Conservation (phyloP, 371 early-diverging fungal genomes). For the Mucor sp. region DNA sequence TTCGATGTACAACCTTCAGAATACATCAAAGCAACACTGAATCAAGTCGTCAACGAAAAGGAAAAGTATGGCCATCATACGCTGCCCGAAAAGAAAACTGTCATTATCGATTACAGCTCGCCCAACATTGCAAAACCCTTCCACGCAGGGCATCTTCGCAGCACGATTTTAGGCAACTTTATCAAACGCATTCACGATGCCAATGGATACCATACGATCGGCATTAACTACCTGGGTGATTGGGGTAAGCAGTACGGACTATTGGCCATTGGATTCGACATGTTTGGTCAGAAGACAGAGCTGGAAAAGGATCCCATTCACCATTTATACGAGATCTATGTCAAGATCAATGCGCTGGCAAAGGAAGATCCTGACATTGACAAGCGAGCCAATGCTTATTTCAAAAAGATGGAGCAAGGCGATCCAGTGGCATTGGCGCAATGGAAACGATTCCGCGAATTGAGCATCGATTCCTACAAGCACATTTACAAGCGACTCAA, state of each 20-base stretch:
- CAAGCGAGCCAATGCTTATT: constrained; percentile 86
- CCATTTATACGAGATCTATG: constrained; percentile 96
- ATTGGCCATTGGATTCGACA: constrained; percentile 91
- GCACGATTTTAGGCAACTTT: constrained; percentile 98
- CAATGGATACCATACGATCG: constrained; percentile 85
- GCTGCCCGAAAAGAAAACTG: constrained; percentile 34
- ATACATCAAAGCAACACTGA: constrained; percentile 54
- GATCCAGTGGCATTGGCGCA: constrained; percentile 72
- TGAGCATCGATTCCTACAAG: constrained; percentile 90
- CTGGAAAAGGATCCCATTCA: constrained; percentile 88
- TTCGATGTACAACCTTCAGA: constrained; percentile 62
- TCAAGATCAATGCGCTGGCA: constrained; percentile 79
- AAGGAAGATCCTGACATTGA: constrained; percentile 64
- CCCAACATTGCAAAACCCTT: constrained; percentile 99
- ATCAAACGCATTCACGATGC: constrained; percentile 83
- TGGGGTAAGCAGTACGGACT: constrained; percentile 99
- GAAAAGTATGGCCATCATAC: constrained; percentile 34
- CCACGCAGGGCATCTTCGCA: constrained; percentile 99
- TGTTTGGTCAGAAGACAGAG: constrained; percentile 79
- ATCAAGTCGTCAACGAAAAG: constrained; percentile 44
- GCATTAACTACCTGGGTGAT: constrained; percentile 99
- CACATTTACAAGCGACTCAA: constrained; percentile 86
- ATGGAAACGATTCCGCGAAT: constrained; percentile 87
- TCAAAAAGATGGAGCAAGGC: constrained; percentile 92
- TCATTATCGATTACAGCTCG: constrained; percentile 93